These are phyloP conservation scores for Rheum nobile DNA, from an alignment of 148 eudicot genomes.

Conservation along the genomic window DNA sequence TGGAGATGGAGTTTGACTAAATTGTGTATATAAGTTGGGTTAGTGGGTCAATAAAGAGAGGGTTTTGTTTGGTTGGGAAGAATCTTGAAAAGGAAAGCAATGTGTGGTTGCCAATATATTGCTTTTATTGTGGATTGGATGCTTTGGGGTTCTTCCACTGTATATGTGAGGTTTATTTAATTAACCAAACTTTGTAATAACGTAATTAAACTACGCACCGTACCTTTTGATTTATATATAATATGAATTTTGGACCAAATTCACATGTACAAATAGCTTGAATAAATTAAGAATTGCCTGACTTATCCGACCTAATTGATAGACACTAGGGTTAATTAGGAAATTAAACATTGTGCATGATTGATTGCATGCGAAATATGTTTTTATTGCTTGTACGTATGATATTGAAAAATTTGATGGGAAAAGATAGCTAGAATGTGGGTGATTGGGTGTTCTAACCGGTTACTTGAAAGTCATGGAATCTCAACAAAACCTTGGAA, in stretches of 20 bases:
- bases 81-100: constrained; percentile 2
- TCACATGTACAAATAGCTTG: background rate
- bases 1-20: background rate
- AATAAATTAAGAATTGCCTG: background rate
- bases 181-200: background rate
- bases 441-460: background rate
- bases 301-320: background rate
- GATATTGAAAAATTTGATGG: background rate
- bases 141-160: constrained; percentile 4
- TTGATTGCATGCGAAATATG: background rate
- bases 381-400: background rate
- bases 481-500: background rate
- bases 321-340: background rate
- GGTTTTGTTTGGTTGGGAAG: background rate
- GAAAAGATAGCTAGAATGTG: background rate
- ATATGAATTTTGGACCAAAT: background rate
- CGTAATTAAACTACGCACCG: background rate
- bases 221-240: background rate
- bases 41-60: constrained; percentile 8
- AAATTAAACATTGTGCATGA: background rate
- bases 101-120: background rate
- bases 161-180: background rate
- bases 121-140: background rate
- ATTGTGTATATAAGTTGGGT: background rate
- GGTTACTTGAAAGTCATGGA: background rate